phyloP scores from a whole-genome alignment of 2,329 filamentous ascomycete genomes.

The Fusarium pseudocircinatum region DNA sequence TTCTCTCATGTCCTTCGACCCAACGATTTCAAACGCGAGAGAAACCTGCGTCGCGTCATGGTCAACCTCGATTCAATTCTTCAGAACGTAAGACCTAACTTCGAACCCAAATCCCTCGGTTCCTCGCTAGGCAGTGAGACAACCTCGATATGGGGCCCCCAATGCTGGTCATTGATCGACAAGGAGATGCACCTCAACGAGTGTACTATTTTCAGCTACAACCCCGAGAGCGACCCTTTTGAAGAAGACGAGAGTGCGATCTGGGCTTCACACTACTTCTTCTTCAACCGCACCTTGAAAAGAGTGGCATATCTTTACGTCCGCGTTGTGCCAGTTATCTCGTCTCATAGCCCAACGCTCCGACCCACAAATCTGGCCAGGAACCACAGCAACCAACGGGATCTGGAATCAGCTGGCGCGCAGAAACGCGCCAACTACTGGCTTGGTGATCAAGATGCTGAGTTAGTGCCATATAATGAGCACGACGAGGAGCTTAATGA shows the following conservation, averaged over 20 bases:
- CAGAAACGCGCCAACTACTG: slow-evolving; percentile 86
- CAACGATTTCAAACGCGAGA: slow-evolving; percentile 87
- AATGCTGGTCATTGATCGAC: slow-evolving; percentile 92
- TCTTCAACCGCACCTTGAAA: slow-evolving; percentile 93
- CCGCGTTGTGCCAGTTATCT: slow-evolving; percentile 84
- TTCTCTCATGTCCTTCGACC: slow-evolving; percentile 93
- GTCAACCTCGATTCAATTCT: slow-evolving; percentile 87
- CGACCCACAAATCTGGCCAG: slow-evolving; percentile 46
- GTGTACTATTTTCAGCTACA: slow-evolving; percentile 90
- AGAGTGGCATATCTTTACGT: slow-evolving; percentile 94
- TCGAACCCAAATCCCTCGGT: slow-evolving; percentile 55
- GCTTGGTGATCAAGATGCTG: slow-evolving; percentile 75
- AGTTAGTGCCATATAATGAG: slow-evolving; percentile 56
- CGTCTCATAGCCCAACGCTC: slow-evolving; percentile 65
- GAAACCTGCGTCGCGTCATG: slow-evolving; percentile 82
- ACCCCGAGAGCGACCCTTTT: slow-evolving; percentile 89
- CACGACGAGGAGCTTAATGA: slow-evolving; percentile 60
- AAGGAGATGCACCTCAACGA: slow-evolving; percentile 93
- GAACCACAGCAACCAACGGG: slow-evolving; percentile 40
- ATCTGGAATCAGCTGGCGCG: slow-evolving; percentile 49
- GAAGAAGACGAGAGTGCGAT: slow-evolving; percentile 92
- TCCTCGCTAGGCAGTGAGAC: slow-evolving; percentile 57
- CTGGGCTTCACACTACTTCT: slow-evolving; percentile 97
- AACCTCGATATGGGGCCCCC: slow-evolving; percentile 80
- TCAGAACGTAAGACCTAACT: slow-evolving; percentile 81